phyloP scores from a whole-genome alignment of 2,329 filamentous ascomycete genomes.

The Trichoderma oligosporum region DNA sequence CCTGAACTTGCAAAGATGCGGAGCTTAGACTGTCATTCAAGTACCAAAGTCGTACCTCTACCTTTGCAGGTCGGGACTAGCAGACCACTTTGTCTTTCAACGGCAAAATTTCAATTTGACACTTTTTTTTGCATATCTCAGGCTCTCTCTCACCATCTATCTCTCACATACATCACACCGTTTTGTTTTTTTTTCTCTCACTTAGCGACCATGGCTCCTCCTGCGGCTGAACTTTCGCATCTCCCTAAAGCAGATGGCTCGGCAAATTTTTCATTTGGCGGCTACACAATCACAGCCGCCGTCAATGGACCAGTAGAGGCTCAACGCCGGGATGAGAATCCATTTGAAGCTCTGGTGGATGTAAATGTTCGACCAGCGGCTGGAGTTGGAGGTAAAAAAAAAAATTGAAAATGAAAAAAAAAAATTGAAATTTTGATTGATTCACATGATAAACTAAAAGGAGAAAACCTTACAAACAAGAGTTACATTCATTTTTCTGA shows the following conservation, averaged over 20 bases:
- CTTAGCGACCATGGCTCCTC: constrained; percentile 40
- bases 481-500: background rate
- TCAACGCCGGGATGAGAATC: constrained; percentile 79
- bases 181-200: background rate
- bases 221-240: constrained; percentile 48
- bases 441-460: background rate
- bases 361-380: constrained; percentile 83
- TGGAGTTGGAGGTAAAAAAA: constrained; percentile 77
- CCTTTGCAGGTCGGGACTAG: constrained; percentile 16
- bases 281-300: constrained; percentile 77
- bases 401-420: no score
- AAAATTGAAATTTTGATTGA: background rate
- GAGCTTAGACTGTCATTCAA: background rate
- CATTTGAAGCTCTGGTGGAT: constrained; percentile 86
- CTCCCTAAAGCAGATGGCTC: constrained; percentile 75
- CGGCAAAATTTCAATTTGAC: constrained; percentile 13
- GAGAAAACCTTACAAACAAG: no score
- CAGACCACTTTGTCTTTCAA: background rate
- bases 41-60: background rate
- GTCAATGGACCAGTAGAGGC: constrained; percentile 95
- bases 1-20: background rate
- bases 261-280: constrained; percentile 68
- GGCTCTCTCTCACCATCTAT: background rate
- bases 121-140: background rate
- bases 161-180: background rate